A percentile compares a stretch with the other conserved stretches of the same genome.
Conservation (phyloP, 2,329 filamentous ascomycete genomes). For the Paecilomyces fulvus region DNA sequence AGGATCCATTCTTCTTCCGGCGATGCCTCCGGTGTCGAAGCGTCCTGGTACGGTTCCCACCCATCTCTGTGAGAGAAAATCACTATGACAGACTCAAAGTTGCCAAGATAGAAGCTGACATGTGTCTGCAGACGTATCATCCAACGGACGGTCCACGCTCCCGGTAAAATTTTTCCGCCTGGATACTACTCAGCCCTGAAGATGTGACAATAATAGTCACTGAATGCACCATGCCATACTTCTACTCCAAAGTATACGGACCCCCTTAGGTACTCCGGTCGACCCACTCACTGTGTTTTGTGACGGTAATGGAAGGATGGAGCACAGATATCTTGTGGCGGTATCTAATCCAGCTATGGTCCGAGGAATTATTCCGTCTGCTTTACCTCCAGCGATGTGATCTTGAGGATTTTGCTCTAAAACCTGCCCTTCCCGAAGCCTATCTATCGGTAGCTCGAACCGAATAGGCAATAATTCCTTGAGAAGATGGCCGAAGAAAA, state of each 20-base stretch:
- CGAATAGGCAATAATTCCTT: neutral
- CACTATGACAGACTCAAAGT: neutral
- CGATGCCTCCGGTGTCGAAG: neutral
- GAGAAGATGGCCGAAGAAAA: neutral
- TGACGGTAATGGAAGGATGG: neutral
- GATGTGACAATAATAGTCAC: neutral
- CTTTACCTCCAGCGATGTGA: neutral
- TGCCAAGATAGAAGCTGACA: neutral
- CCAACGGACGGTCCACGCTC: neutral
- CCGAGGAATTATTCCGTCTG: neutral
- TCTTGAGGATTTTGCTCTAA: neutral
- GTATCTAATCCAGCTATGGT: neutral
- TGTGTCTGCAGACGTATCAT: neutral
- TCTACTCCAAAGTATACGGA: neutral
- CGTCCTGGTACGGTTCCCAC: neutral
- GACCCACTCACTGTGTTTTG: neutral
- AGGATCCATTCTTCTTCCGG: neutral
- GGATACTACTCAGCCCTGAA: neutral
- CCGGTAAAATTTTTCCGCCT: neutral
- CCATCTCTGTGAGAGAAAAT: neutral
- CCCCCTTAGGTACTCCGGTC: neutral
- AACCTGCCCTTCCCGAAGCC: neutral
- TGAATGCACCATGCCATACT: neutral
- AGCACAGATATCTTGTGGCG: neutral
- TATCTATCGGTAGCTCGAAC: neutral